Evolutionary conservation across 108 stramenopile genomes (phyloP).

Genomic region (Skeletonema costatum): DNA sequence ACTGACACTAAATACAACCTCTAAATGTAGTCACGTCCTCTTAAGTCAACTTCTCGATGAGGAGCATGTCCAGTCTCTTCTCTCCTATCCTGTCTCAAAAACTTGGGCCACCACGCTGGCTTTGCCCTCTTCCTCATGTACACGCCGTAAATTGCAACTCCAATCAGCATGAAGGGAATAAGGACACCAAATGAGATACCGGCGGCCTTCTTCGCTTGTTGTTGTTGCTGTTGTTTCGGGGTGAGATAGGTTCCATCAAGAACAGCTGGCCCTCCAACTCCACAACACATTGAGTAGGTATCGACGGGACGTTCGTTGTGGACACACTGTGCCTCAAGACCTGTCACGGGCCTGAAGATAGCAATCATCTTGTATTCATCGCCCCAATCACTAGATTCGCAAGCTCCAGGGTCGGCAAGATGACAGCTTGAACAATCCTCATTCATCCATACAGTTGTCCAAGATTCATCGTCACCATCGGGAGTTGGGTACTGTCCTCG

Average conservation of each 20-base stretch:
- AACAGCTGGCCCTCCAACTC: slow-evolving; percentile 42
- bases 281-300: slow-evolving; percentile 51
- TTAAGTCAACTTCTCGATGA: slow-evolving; percentile 49
- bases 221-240: background rate
- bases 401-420: slow-evolving; percentile 31
- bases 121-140: slow-evolving; percentile 49
- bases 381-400: slow-evolving; percentile 29
- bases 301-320: slow-evolving; percentile 4
- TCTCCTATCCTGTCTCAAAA: slow-evolving; percentile 28
- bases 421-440: slow-evolving; percentile 43
- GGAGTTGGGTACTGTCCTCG: slow-evolving; percentile 44
- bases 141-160: slow-evolving; percentile 25
- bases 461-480: slow-evolving; percentile 13
- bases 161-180: slow-evolving; percentile 16
- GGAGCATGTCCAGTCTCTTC: slow-evolving; percentile 53
- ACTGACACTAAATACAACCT: background rate
- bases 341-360: slow-evolving; percentile 25
- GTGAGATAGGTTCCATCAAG: background rate
- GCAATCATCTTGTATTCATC: slow-evolving; percentile 43
- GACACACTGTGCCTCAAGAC: slow-evolving; percentile 38
- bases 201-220: slow-evolving; percentile 4
- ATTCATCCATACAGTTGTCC: slow-evolving; percentile 45
- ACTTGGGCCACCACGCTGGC: slow-evolving; percentile 50
- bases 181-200: slow-evolving; percentile 36
- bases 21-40: slow-evolving; percentile 50